A percentile compares a stretch with the other conserved stretches of the same genome.
These are phyloP conservation scores for Lichenothelia convexa DNA, from an alignment of 495 filamentous ascomycete species.

Conservation along the genomic window DNA sequence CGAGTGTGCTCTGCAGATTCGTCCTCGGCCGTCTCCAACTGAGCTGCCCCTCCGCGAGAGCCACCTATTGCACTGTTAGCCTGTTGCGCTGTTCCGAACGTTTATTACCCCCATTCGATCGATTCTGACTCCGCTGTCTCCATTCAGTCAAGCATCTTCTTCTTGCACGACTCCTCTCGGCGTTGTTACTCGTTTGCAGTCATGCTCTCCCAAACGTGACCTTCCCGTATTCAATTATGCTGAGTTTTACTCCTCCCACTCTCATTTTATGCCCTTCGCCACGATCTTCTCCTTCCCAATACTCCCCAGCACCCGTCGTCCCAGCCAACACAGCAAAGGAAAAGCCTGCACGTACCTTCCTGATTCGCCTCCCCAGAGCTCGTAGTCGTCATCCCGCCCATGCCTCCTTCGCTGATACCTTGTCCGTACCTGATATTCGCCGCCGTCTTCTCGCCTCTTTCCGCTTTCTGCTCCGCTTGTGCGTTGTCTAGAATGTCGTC, in stretches of 20 bases:
- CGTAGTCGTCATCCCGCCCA: constrained; percentile 21
- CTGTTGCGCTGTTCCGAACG: no score
- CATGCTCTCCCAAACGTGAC: no score
- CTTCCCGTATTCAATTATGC: neutral
- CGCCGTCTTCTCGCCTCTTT: constrained; percentile 24
- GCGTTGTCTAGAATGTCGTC: constrained; percentile 5
- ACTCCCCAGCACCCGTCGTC: neutral
- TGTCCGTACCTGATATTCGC: constrained; percentile 34
- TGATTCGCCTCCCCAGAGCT: constrained; percentile 6
- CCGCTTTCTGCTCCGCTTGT: constrained; percentile 12
- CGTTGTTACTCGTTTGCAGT: no score
- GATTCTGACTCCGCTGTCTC: no score
- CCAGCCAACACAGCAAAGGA: neutral
- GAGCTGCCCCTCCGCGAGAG: constrained; percentile 3
- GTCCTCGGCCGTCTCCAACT: constrained; percentile 13
- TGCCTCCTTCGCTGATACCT: constrained; percentile 36
- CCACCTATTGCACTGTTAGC: no score
- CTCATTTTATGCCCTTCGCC: constrained; percentile 1
- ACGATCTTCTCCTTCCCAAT: neutral
- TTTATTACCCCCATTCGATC: no score
- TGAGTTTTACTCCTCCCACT: constrained; percentile 5
- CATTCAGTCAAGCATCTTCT: no score
- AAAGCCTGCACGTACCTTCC: constrained; percentile 11
- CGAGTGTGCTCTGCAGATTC: constrained; percentile 26
- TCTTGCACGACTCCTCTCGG: no score